Base-by-base conservation (phyloP, 2,329 filamentous ascomycete genomes). In the Sphaerostilbella broomeana region DNA sequence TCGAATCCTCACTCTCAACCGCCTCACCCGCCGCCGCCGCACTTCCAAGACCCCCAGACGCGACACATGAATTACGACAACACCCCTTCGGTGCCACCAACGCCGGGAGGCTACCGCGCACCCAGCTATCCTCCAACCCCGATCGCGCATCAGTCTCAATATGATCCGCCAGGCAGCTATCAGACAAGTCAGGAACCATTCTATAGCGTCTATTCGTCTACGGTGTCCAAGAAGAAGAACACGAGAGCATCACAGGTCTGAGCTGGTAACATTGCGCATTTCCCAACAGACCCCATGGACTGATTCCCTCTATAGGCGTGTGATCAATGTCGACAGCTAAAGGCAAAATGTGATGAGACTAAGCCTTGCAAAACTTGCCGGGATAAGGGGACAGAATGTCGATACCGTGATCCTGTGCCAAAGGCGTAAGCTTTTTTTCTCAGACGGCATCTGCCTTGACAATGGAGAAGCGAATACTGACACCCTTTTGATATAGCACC, bases 321-420 rank as follows among this genome's bases (percentile, higher is more conserved):
- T 62, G 88, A 94, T 55, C 86, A 83, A 60, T 95, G 88, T 62
- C 80, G 88, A 43, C 76, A 84, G 45, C 74, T 90, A 26, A 95
- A 94, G 62, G 87, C 87, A 11, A 94, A 94, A 63, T 95, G 88
- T 58, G 87, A 94, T 53, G 88, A 95, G 67, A 80, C 81, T 9
- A 80, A 84, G 49, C 88, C 84, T 2, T 83, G 84, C 52, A 90
- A 87, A 56, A 86, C 82, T 53, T 98, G 92, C 60, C 84, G 83
- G 52, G 89, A 97, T 51, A 94, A 94, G 58, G 81, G 76, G 49
- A 73, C 87, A 21, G 73, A 80, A 38, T 98, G 86, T 67, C 81
- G 86, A 60, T 97, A 95, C 61, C 81, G 89, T 49, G 89, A 95
- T 55, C 84, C 92, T 5, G 84, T 87, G 16, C 87, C 87, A 12